Conservation (phyloP, 345 rosid genomes). For the Lumnitzera littorea region DNA sequence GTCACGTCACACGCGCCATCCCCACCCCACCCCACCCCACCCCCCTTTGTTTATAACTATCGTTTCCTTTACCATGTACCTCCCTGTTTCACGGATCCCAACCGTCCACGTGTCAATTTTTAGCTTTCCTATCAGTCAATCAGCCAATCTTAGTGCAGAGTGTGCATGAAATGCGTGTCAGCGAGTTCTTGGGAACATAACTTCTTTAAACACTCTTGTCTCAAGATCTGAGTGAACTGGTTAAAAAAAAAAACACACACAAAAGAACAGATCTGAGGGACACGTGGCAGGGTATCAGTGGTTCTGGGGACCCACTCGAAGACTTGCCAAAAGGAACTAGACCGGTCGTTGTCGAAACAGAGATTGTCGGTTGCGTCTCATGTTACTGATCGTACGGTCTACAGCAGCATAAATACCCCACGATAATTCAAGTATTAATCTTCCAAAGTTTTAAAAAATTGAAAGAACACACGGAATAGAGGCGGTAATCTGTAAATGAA, state of each 20-base stretch:
- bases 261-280: neutral
- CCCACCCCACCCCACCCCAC: neutral
- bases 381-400: conserved; percentile 24
- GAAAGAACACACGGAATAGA: too few relatives aligned
- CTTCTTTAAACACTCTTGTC: neutral
- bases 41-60: neutral
- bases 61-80: too few relatives aligned
- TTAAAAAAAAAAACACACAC: too few relatives aligned
- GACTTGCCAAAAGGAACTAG: conserved; percentile 42
- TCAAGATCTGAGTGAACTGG: neutral
- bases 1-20: conserved; percentile 37
- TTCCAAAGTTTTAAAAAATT: too few relatives aligned
- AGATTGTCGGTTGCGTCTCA: conserved; percentile 20
- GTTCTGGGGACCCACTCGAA: conserved; percentile 18
- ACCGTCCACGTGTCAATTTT: too few relatives aligned
- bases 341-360: conserved; percentile 31
- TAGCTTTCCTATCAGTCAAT: too few relatives aligned
- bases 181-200: neutral
- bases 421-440: too few relatives aligned
- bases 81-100: too few relatives aligned
- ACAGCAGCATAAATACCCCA: conserved; percentile 4
- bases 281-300: conserved; percentile 29
- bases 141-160: too few relatives aligned
- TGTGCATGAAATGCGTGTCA: too few relatives aligned
- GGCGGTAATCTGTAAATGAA: too few relatives aligned